Base-by-base conservation (phyloP, 2,329 filamentous ascomycete genomes). In the Lachnellula subtilissima region DNA sequence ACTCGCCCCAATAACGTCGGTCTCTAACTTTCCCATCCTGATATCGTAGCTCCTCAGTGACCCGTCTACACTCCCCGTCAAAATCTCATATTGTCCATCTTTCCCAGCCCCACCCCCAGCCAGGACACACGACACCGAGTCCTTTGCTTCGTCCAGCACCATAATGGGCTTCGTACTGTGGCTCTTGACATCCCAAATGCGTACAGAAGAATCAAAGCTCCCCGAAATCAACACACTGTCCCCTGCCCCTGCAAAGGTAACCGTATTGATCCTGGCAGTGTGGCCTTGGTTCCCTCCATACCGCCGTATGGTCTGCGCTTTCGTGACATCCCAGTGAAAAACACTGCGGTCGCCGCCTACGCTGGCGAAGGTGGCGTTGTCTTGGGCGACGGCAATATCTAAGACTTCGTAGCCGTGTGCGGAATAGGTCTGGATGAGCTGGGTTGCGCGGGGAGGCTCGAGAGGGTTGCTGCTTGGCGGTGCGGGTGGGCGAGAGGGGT, bases 361-460 rank as follows among this genome's bases (percentile, higher is more conserved):
- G n/a, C 87, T 92, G 9, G 86, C 87, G 71, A 99, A 97, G 45
- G 84, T 84, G 62, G 90, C 82, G 73, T 99, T 99, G 74, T 91
- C 87, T 23, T 76, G 69, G 17, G 83, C 76, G 50, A 97, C 87
- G 52, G 82, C 78, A 40, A 99, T 79, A 63, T 89, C 88, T 58
- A 97, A 85, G 7, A 99, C 88, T 65, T 92, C 88, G 76, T 99
- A 96, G 63, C 91, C 92, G 74, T 99, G 94, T 2, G 89, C 90
- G 37, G 85, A 77, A 75, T 96, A 99, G 37, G 85, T 89, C 73
- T 97, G 92, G 68, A 99, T 90, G 3, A 94, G 85, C 63, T 72
- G 65, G 54, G 43, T 70, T 57, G 54, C 70, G 69, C 68, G 71
- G 68, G 63, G 72, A 70, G 68, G 71, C 68, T 65, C 66, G 68